Evolutionary conservation across 345 rosid species (phyloP).

Genomic region (Leavenworthia alabamica): DNA sequence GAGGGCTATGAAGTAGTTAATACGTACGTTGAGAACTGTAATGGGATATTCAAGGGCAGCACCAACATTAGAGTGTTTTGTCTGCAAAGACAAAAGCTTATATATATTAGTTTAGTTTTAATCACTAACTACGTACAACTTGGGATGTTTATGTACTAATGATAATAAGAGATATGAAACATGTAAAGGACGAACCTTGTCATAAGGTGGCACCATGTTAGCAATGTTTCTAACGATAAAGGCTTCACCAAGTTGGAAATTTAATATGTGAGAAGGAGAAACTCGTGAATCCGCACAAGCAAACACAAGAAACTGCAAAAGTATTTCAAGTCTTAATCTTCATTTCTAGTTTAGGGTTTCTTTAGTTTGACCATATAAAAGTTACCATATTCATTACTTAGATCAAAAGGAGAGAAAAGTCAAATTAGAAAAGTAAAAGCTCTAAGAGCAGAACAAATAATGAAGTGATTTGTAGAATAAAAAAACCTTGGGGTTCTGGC

Average conservation of each 20-base stretch:
- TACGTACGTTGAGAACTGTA: conserved; percentile 71
- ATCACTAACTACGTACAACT: neutral
- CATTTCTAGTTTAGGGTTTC: conserved; percentile 5
- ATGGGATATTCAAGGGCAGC: conserved; percentile 98
- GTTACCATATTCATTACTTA: neutral
- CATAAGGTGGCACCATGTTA: conserved; percentile 86
- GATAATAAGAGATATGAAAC: neutral
- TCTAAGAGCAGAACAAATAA: neutral
- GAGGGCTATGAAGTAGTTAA: neutral
- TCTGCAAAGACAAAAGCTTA: conserved; percentile 2
- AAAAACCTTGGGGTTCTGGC: conserved; percentile 85
- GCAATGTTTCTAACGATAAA: conserved; percentile 95
- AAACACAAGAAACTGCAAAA: conserved; percentile 77
- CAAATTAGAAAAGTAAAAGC: neutral
- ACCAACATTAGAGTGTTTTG: conserved; percentile 73
- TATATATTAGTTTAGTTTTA: neutral
- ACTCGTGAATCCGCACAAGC: conserved; percentile 99
- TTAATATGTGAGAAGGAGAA: conserved; percentile 81
- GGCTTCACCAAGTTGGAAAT: conserved; percentile 96
- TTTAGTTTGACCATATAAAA: conserved; percentile 6
- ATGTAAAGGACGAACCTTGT: conserved; percentile 40
- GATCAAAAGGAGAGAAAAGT: neutral
- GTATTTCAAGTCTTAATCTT: neutral
- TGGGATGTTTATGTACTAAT: neutral
- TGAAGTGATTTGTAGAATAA: neutral